These are phyloP conservation scores for Periconia sp. DNA, from an alignment of 2,329 filamentous ascomycete genomes.

Conservation along the genomic window DNA sequence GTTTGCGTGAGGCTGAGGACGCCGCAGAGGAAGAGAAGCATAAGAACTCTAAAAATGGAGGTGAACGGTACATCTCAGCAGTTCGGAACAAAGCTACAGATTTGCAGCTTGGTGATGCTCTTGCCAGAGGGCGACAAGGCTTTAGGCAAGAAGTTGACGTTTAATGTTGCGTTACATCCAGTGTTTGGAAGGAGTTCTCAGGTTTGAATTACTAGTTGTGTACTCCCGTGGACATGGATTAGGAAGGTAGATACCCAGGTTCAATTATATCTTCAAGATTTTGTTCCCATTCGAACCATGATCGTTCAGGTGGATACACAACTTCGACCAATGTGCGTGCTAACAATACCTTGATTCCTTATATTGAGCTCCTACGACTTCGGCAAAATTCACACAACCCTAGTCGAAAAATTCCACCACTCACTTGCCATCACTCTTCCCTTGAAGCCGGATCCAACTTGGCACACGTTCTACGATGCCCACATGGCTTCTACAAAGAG, in stretches of 20 bases:
- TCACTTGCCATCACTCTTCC: background rate
- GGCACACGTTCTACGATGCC: background rate
- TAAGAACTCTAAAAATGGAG: slow-evolving; percentile 30
- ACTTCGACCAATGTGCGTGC: too few species aligned
- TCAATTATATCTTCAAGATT: too few species aligned
- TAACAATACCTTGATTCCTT: too few species aligned
- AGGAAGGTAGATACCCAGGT: too few species aligned
- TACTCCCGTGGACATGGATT: background rate
- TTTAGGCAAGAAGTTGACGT: slow-evolving; percentile 22
- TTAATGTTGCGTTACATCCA: slow-evolving; percentile 9
- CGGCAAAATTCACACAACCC: slow-evolving; percentile 1
- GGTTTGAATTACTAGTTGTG: too few species aligned
- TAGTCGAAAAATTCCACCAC: slow-evolving; percentile 7
- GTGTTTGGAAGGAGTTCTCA: too few species aligned
- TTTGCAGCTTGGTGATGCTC: slow-evolving; percentile 35
- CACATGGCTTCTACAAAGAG: background rate
- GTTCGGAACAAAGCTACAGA: slow-evolving; percentile 30
- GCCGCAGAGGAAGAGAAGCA: slow-evolving; percentile 38
- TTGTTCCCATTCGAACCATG: too few species aligned
- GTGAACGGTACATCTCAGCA: slow-evolving; percentile 29
- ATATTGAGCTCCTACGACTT: background rate
- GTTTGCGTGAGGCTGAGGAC: slow-evolving; percentile 36
- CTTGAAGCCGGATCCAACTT: background rate
- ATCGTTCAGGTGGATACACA: too few species aligned
- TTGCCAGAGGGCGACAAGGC: slow-evolving; percentile 32